Conservation (phyloP, 352 stramenopile species). For the Phytopythium delawarense region DNA sequence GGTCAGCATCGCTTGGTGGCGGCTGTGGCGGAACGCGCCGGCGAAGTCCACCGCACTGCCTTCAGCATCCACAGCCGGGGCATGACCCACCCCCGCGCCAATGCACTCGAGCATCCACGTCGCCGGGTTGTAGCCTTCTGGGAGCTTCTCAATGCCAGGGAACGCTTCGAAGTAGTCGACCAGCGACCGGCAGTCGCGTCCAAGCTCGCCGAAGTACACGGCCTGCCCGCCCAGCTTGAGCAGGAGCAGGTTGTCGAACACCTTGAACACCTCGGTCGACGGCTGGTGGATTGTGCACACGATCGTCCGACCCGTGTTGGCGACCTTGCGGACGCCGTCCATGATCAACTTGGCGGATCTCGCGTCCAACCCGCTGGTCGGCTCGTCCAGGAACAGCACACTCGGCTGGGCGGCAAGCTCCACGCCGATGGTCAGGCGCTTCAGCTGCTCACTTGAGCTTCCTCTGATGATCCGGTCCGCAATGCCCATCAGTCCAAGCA, state of each 20-base stretch:
- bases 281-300: constrained; percentile 94
- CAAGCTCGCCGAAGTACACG: constrained; percentile 36
- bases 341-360: constrained; percentile 86
- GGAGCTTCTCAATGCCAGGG: constrained; percentile 28
- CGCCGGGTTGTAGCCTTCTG: constrained; percentile 75
- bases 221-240: constrained; percentile 37
- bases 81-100: constrained; percentile 27
- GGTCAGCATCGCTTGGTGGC: constrained; percentile 11
- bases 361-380: constrained; percentile 85
- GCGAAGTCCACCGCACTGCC: constrained; percentile 21
- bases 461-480: constrained; percentile 31
- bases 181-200: constrained; percentile 14
- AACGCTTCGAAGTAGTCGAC: constrained; percentile 31
- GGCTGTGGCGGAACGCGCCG: constrained; percentile 17
- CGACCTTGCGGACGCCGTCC: constrained; percentile 83
- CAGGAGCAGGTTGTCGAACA: constrained; percentile 80
- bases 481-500: constrained; percentile 26
- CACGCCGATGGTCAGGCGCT: constrained; percentile 68
- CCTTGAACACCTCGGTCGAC: constrained; percentile 73
- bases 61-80: not conserved
- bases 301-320: constrained; percentile 63
- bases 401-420: constrained; percentile 77
- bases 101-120: constrained; percentile 86
- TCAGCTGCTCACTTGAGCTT: constrained; percentile 31
- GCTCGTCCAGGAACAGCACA: constrained; percentile 89